Conservation (phyloP, 805 yeast genomes). For the Torulaspora franciscae region DNA sequence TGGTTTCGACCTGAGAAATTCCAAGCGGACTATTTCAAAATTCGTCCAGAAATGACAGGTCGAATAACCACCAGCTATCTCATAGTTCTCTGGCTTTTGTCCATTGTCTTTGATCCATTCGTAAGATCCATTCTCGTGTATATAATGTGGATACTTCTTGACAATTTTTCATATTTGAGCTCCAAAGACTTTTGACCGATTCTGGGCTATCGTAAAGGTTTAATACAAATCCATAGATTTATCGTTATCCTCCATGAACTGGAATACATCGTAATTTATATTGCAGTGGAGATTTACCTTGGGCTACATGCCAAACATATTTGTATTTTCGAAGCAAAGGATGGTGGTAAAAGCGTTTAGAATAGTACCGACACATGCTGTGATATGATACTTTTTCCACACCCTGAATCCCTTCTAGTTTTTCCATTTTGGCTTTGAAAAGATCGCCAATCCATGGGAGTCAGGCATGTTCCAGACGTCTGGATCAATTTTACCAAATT, state of each 20-base stretch:
- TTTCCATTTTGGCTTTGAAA: constrained; percentile 40
- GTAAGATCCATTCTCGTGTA: constrained; percentile 55
- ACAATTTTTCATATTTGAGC: constrained; percentile 60
- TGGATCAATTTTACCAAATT: constrained; percentile 44
- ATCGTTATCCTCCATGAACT: constrained; percentile 59
- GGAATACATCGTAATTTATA: constrained; percentile 71
- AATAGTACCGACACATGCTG: constrained; percentile 80
- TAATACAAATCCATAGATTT: constrained; percentile 73
- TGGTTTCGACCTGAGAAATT: constrained; percentile 66
- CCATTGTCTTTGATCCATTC: constrained; percentile 57
- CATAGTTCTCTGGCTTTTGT: constrained; percentile 46
- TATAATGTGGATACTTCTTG: constrained; percentile 50
- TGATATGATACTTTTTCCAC: constrained; percentile 63
- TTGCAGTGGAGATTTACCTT: constrained; percentile 61
- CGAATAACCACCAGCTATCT: constrained; percentile 44
- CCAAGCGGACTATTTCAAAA: constrained; percentile 81
- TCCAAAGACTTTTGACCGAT: constrained; percentile 61
- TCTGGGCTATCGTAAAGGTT: constrained; percentile 66
- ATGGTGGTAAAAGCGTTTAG: constrained; percentile 57
- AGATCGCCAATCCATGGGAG: constrained; percentile 45
- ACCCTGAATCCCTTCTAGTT: constrained; percentile 52
- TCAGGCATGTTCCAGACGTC: constrained; percentile 58
- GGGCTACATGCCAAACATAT: constrained; percentile 83
- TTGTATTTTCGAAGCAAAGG: constrained; percentile 56
- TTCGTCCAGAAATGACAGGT: constrained; percentile 89